These are phyloP conservation scores for Cornus florida DNA, from an alignment of 148 eudicot species.

Conservation along the genomic window DNA sequence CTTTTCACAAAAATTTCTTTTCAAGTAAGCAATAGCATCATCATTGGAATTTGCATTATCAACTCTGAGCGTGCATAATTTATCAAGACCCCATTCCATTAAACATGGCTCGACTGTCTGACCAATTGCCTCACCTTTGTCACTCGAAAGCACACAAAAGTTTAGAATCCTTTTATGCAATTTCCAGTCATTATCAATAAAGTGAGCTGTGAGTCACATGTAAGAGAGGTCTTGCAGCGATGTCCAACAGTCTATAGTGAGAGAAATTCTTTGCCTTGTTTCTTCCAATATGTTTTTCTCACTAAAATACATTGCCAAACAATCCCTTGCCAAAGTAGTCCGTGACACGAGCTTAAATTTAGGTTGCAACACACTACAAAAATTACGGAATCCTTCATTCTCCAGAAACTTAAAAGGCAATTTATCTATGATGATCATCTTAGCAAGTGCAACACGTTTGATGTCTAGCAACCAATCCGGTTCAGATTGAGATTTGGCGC, in stretches of 20 bases:
- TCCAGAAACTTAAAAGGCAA: not conserved
- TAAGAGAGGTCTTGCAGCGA: slow-evolving; percentile 11
- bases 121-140: slow-evolving; percentile 15
- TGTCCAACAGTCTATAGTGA: slow-evolving; percentile 15
- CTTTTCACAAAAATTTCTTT: not conserved
- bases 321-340: no score
- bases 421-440: not conserved
- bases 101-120: slow-evolving; percentile 7
- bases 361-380: no score
- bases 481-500: no score
- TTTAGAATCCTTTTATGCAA: slow-evolving; percentile 18
- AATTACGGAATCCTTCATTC: no score
- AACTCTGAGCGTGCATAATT: not conserved
- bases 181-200: slow-evolving; percentile 7
- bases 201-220: slow-evolving; percentile 11
- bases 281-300: not conserved
- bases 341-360: no score
- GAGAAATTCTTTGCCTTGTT: not conserved
- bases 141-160: slow-evolving; percentile 10
- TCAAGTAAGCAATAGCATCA: not conserved
- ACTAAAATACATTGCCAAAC: not conserved
- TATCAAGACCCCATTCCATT: slow-evolving; percentile 12
- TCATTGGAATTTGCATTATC: slow-evolving; percentile 23
- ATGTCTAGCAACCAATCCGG: no score
- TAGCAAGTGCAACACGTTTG: not conserved